Evolutionary conservation across 176 grass and related monocot species (phyloP).

Genomic region (Stipa capillata): DNA sequence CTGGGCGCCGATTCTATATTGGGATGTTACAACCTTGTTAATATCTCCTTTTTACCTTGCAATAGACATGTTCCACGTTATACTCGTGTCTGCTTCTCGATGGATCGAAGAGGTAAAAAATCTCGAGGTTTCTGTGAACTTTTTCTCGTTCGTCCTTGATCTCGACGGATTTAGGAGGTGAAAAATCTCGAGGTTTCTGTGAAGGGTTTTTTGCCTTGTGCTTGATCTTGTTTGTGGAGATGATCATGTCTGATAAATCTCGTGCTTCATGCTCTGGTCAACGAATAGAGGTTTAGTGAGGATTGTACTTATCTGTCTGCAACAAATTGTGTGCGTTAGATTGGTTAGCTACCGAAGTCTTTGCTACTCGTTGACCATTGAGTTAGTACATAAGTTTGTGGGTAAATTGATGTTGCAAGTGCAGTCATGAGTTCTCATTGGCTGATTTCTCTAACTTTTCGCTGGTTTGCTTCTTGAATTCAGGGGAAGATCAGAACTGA

Average conservation of each 20-base stretch:
- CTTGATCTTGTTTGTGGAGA: background rate
- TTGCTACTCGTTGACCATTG: background rate
- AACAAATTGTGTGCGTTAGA: background rate
- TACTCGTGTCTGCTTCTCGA: background rate
- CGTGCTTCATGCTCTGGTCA: background rate
- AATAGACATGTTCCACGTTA: background rate
- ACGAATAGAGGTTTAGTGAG: background rate
- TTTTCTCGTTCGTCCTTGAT: background rate
- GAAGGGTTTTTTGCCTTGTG: background rate
- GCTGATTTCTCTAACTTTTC: background rate
- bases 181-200: background rate
- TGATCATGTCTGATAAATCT: background rate
- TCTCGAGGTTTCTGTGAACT: background rate
- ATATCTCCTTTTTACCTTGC: background rate
- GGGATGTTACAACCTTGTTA: slow-evolving; percentile 20
- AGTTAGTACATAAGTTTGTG: background rate
- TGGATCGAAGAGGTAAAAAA: background rate
- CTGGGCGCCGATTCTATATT: background rate
- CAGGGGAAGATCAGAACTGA: slow-evolving; percentile 9
- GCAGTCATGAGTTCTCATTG: background rate
- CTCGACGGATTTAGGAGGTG: background rate
- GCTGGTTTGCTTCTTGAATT: background rate
- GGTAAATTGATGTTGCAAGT: background rate
- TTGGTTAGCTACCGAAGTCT: background rate
- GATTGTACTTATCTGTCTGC: background rate